Evolutionary conservation across 2,329 filamentous ascomycete genomes (phyloP), one percentile per base, ranked within the genome.

Genomic region (Ceratocystis colombiana): DNA sequence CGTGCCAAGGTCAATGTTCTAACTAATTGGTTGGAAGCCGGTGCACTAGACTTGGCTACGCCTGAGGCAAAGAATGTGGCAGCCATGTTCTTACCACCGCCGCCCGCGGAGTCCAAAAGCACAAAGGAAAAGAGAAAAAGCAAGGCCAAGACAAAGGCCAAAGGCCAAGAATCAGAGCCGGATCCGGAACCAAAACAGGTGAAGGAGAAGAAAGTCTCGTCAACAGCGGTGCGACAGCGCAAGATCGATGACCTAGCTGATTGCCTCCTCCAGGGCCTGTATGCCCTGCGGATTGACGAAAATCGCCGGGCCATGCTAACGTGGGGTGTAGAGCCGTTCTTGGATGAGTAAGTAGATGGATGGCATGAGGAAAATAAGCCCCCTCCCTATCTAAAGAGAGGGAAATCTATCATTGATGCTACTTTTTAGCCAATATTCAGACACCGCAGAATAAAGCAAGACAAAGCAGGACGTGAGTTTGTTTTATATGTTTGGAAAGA

Each of bases 221-320:
- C 46, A 12, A 20, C 30, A 10, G 53, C 25, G n/a, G 62, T 37
- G 22, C 48, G 53, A 5, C 25, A 41, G 37, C 33, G 50, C 33
- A 67, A 67, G 28, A 33, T 67, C 15, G 65, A 67, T 20, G 65
- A 67, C 57, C 28, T 67, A 44, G 50, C 65, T 2, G 65, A 67
- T 44, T 67, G 65, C 44, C 33, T 67, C 3, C 53, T 67, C 3
- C 65, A 67, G 22, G 65, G 59, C 15, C 7, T 67, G 8, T 67
- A 67, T 33, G 61, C 28, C 7, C 50, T 67, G n/a, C 48, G 65
- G 3, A 61, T 67, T 8, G 61, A 50, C 33, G 65, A 67, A 53
- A 67, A 67, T 44, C 25, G 61, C 25, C 61, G 50, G 17, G 53
- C 53, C 4, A 62, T 64, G 46, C 12, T 48, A 20, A n/a, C 45